phyloP scores from a whole-genome alignment of 192 early-diverging fungal genomes.

The Mortierella antarctica region DNA sequence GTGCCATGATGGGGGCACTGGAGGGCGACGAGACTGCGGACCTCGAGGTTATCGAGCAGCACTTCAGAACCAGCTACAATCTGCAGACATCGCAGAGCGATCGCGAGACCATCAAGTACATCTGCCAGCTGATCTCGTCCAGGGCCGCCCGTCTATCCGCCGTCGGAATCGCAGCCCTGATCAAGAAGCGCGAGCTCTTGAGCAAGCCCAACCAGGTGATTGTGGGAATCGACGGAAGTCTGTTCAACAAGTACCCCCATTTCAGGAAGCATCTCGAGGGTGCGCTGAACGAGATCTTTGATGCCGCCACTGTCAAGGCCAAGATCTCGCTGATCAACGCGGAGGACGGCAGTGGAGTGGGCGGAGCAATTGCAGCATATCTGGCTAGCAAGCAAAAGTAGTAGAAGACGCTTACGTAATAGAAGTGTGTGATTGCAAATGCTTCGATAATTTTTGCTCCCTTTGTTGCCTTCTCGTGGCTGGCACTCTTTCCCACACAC shows the following conservation, averaged over 20 bases:
- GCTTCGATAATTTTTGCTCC: no score
- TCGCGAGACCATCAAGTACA: constrained; percentile 80
- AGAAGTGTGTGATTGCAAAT: not conserved
- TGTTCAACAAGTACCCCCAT: constrained; percentile 81
- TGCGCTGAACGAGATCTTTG: constrained; percentile 80
- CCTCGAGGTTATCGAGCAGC: constrained; percentile 66
- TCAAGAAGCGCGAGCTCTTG: constrained; percentile 69
- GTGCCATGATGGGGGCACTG: constrained; percentile 76
- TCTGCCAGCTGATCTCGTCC: constrained; percentile 86
- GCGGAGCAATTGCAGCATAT: constrained; percentile 81
- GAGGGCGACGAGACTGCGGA: constrained; percentile 75
- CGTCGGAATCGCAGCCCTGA: constrained; percentile 76
- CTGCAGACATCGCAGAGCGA: constrained; percentile 73
- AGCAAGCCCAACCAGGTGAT: constrained; percentile 58
- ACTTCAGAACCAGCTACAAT: constrained; percentile 74
- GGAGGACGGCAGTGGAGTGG: constrained; percentile 83
- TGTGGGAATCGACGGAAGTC: constrained; percentile 80
- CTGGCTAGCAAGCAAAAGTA: constrained; percentile 36
- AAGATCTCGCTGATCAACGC: constrained; percentile 74
- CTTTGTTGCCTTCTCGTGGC: not conserved
- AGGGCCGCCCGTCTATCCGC: constrained; percentile 88
- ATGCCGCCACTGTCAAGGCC: constrained; percentile 55
- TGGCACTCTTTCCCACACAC: not conserved
- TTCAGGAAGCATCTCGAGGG: constrained; percentile 80
- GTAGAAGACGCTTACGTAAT: not conserved